phyloP scores from a whole-genome alignment of 768 basidiomycete genomes.

The Tephrocybe sp. region DNA sequence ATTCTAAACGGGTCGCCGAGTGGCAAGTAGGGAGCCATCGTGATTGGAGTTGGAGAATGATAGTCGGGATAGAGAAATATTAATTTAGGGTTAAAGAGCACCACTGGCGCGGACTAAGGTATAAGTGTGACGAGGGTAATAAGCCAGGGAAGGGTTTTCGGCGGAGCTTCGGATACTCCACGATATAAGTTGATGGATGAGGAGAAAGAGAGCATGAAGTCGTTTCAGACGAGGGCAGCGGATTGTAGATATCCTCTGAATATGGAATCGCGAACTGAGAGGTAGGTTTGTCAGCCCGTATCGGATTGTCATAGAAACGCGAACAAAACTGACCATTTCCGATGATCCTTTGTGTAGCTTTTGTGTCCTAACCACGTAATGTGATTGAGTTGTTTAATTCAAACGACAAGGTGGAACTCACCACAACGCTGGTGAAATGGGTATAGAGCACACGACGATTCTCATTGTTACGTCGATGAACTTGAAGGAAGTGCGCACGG shows the following conservation, averaged over 20 bases:
- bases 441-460: conserved; percentile 79
- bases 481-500: conserved; percentile 84
- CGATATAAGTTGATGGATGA: conserved; percentile 1
- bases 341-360: conserved; percentile 81
- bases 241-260: conserved; percentile 76
- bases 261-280: conserved; percentile 68
- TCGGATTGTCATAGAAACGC: background rate
- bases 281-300: conserved; percentile 15
- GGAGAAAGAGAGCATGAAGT: background rate
- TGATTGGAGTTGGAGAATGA: conserved; percentile 3
- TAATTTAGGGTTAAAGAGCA: conserved; percentile 11
- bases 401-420: conserved; percentile 28
- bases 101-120: conserved; percentile 7
- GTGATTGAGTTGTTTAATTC: background rate
- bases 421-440: conserved; percentile 80
- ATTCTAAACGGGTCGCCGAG: conserved; percentile 9
- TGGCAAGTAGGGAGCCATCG: conserved; percentile 3
- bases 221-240: conserved; percentile 59
- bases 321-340: conserved; percentile 59
- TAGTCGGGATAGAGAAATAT: conserved; percentile 4
- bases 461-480: conserved; percentile 77
- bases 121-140: conserved; percentile 10
- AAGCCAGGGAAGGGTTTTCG: conserved; percentile 7
- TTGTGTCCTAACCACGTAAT: conserved; percentile 59
- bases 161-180: conserved; percentile 1